phyloP scores from a whole-genome alignment of 2,329 filamentous ascomycete species.

The Pseudovirgaria hyperparasitica region DNA sequence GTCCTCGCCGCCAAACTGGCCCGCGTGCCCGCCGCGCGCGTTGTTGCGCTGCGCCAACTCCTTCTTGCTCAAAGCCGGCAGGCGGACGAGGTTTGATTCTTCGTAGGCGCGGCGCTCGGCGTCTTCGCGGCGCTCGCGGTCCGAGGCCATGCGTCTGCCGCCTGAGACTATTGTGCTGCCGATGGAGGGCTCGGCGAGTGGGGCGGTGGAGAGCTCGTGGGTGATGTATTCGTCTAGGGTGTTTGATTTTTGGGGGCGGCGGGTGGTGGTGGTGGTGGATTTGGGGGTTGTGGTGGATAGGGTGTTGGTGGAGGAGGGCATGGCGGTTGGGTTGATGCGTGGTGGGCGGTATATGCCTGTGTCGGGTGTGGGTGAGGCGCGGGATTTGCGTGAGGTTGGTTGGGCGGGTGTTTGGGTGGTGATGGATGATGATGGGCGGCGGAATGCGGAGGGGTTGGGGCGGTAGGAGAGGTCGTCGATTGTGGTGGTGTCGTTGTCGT shows the following conservation, averaged over 20 bases:
- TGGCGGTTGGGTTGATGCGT: constrained; percentile 71
- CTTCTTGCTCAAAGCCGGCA: constrained; percentile 82
- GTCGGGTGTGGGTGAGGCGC: constrained; percentile 19
- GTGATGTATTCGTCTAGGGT: constrained; percentile 87
- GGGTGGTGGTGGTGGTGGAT: constrained; percentile 47
- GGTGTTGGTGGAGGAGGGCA: constrained; percentile 54
- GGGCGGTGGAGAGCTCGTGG: constrained; percentile 70
- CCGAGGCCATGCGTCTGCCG: constrained; percentile 68
- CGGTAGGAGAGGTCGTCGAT: constrained; percentile 51
- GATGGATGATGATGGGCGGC: constrained; percentile 13
- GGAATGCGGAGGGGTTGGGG: constrained; percentile 43
- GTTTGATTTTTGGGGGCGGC: constrained; percentile 57
- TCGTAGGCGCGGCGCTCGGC: constrained; percentile 75
- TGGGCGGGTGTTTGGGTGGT: constrained; percentile 8
- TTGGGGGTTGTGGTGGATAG: constrained; percentile 50
- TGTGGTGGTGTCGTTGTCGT: constrained; percentile 7
- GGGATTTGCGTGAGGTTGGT: constrained; percentile 11
- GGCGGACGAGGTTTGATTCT: constrained; percentile 78
- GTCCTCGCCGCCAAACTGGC: constrained; percentile 80
- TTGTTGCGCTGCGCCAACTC: constrained; percentile 54
- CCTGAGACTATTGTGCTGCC: constrained; percentile 75
- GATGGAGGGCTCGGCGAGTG: constrained; percentile 76
- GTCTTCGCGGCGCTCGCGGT: constrained; percentile 63
- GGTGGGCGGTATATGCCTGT: constrained; percentile 81
- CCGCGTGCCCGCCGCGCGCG: constrained; percentile 28